Conservation (phyloP, 106 monocot genomes). For the Xerophyta viscosa region DNA sequence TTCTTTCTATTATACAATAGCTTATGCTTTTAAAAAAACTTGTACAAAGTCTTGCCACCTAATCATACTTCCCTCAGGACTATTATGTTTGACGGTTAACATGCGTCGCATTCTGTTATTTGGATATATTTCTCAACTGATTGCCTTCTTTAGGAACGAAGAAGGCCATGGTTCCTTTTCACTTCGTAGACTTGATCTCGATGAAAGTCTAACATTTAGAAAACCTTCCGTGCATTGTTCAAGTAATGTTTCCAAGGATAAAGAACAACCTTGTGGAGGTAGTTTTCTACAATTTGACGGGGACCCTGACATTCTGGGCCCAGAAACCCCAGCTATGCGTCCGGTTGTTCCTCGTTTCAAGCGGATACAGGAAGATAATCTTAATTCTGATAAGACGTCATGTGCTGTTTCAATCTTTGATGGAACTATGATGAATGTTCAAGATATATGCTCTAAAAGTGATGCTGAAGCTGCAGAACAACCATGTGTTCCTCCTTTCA, state of each 20-base stretch:
- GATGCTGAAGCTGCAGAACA: conserved; percentile 13
- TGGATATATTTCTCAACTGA: not conserved
- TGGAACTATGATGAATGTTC: conserved; percentile 39
- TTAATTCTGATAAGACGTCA: conserved; percentile 8
- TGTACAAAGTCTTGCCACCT: too few relatives aligned
- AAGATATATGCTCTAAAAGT: conserved; percentile 8
- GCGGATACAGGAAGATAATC: conserved; percentile 48
- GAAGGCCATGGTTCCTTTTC: conserved; percentile 6
- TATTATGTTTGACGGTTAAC: too few relatives aligned
- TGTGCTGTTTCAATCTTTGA: conserved; percentile 19
- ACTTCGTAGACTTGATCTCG: not conserved
- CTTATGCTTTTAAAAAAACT: too few relatives aligned
- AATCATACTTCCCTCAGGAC: too few relatives aligned
- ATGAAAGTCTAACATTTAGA: not conserved
- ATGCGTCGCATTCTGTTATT: too few relatives aligned
- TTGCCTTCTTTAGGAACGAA: conserved; percentile 16
- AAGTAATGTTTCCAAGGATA: conserved; percentile 2
- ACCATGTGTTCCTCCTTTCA: conserved; percentile 49
- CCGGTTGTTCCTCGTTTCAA: conserved; percentile 59
- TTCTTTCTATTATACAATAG: too few relatives aligned
- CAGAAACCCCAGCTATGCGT: conserved; percentile 50
- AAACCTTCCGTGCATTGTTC: not conserved
- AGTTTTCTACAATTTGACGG: conserved; percentile 9
- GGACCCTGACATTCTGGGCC: conserved; percentile 17
- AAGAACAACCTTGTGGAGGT: not conserved